Evolutionary conservation across 208 protist genomes (phyloP), one percentile per base, ranked within the genome.

Genomic region (Crithidia sp.): DNA sequence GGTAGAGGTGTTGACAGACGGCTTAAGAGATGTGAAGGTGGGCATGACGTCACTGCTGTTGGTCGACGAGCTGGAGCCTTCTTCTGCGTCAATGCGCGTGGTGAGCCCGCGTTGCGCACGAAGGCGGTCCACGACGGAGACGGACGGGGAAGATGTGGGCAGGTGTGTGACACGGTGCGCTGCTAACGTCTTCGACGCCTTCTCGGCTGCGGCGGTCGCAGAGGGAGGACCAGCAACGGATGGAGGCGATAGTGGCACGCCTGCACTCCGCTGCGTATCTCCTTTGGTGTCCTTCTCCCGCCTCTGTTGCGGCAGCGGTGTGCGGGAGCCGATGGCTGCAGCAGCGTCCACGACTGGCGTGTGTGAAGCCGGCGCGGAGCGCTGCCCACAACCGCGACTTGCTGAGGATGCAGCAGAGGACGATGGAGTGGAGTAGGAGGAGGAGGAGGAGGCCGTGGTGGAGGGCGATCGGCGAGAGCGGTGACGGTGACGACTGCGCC

Each of bases 1-100:
- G 0, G 17, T 57, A 36, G 56, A 65, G 5, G 65, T 66, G 2
- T 50, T 40, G 2, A 16, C 16, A 9, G 53, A 53, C 13, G 41
- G 49, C 5, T 16, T 54, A 12, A 41, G 56, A 17, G 58, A 62
- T 50, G 19, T 71, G 19, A n/a, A 7, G 65, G 47, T 67, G 7
- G 57, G 57, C 65, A 67, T 77, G 16, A 41, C 65, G 19, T 67
- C 47, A 52, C 72, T 77, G 13, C 56, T 60, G 40, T 60, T 50
- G n/a, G 57, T 44, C 6, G 65, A 50, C 13, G 28, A 17, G 1
- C 19, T 13, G 36, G 17, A 54, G 36, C 2, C 37, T 4, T 45
- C 67, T 16, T 63, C 28, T 8, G 40, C 19, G 36, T 70, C 56
- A 12, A 17, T 5, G 19, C 57, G 28, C 2, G 45, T 39, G 47